Base-by-base conservation (phyloP, 805 yeast species). In the Komagataella pseudopastoris region DNA sequence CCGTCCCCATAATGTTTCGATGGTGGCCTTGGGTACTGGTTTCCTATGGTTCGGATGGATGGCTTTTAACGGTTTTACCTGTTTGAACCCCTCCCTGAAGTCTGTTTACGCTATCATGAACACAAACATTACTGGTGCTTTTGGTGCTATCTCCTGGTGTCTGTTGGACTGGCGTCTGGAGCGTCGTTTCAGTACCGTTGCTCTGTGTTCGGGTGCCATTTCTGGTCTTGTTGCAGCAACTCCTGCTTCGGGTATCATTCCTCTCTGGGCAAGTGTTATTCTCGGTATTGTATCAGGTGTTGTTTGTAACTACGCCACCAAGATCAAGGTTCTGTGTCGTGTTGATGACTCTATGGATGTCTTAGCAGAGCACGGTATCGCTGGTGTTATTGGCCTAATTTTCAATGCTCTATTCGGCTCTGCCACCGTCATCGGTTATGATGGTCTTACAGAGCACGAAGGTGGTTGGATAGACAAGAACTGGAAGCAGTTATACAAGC, bases 291-390 rank as follows among this genome's bases (percentile, higher is more conserved):
- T 79, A 2, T 73, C 96, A 0, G 96, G 96, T 45, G 66, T 83
- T 8, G 79, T 83, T 43, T 93, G 98, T 77, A 91, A 91, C 71
- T 86, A 86, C 61, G 72, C 96, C 52, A 91, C 97, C 48, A 86
- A 88, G 60, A 70, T 91, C 64, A 91, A 91, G 68, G 87, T 85
- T 63, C 68, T 87, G 56, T 70, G 85, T 48, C 76, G 77, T 53
- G 89, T 91, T 50, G 98, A 93, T 66, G 99, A 91, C 69, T 83
- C 96, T 1, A 71, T 93, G 59, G 98, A 93, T 83, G 81, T 89
- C 50, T 76, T 91, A 64, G 98, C 98, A n/a, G 98, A 91, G 79
- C 99, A 91, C 82, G 98, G 96, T 49, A 76, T 91, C 59, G 98
- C 97, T 0, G 99, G 99, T 36, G 76, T 90, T 48, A 75, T 91